phyloP scores from a whole-genome alignment of 148 eudicot genomes.

The Diospyros lotus region DNA sequence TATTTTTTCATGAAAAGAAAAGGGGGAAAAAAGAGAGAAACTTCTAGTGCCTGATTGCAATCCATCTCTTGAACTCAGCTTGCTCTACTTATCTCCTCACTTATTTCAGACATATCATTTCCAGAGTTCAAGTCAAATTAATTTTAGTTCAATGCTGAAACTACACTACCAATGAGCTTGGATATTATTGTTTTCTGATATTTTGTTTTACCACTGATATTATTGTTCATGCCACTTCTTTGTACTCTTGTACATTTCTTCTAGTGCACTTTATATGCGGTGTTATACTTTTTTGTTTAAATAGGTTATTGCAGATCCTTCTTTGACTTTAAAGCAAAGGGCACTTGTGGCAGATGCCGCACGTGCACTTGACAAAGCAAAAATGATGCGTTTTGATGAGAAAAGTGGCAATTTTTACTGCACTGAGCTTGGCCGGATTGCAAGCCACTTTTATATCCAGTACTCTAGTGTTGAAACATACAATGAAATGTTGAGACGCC shows the following conservation, averaged over 20 bases:
- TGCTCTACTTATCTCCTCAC: not conserved
- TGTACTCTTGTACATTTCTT: not conserved
- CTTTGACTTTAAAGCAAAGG: slow-evolving; percentile 89
- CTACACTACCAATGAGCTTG: not conserved
- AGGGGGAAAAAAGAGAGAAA: not conserved
- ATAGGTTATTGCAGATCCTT: slow-evolving; percentile 96
- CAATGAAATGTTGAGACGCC: slow-evolving; percentile 92
- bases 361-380: slow-evolving; percentile 94
- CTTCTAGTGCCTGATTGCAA: not conserved
- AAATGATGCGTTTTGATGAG: slow-evolving; percentile 99
- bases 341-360: slow-evolving; percentile 90
- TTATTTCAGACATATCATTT: not conserved
- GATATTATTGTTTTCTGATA: not conserved
- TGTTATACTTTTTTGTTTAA: slow-evolving; percentile 12
- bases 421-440: slow-evolving; percentile 99
- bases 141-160: not conserved
- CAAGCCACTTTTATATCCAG: slow-evolving; percentile 96
- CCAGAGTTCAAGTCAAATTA: too few species aligned
- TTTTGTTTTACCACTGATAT: not conserved
- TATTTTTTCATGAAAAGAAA: not conserved
- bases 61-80: slow-evolving; percentile 1
- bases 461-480: slow-evolving; percentile 99
- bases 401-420: slow-evolving; percentile 98
- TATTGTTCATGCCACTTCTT: not conserved
- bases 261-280: not conserved